Conservation (phyloP, 345 rosid species). For the Aquilaria yunnanensis region DNA sequence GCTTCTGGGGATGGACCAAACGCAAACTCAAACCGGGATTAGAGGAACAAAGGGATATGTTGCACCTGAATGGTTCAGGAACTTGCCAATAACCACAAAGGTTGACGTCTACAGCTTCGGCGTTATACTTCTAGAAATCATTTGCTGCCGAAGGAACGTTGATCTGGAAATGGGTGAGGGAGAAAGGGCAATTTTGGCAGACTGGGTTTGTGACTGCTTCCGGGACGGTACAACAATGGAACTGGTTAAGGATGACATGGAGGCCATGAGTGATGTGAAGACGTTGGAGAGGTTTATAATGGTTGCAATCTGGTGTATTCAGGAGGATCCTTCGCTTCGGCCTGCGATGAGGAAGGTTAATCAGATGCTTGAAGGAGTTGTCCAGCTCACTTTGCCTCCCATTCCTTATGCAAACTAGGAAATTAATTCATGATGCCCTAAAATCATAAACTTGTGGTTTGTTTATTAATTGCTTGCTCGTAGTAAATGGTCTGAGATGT, state of each 20-base stretch:
- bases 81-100: conserved; percentile 32
- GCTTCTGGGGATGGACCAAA: conserved; percentile 32
- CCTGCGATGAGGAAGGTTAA: conserved; percentile 34
- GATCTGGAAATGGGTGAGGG: conserved; percentile 7
- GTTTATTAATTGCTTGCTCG: too few relatives aligned
- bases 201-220: conserved; percentile 30
- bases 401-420: not conserved
- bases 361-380: conserved; percentile 38
- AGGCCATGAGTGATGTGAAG: conserved; percentile 11
- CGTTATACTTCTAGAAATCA: conserved; percentile 31
- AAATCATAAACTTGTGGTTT: too few relatives aligned
- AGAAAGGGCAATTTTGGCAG: conserved; percentile 26
- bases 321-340: conserved; percentile 29
- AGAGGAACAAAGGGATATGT: conserved; percentile 46
- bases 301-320: conserved; percentile 41
- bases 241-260: conserved; percentile 21
- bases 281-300: conserved; percentile 18
- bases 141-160: conserved; percentile 27
- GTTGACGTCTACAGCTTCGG: conserved; percentile 44
- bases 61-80: conserved; percentile 48
- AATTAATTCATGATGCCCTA: too few relatives aligned
- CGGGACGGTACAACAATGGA: conserved; percentile 21
- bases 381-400: conserved; percentile 27
- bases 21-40: conserved; percentile 31
- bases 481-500: too few relatives aligned